Evolutionary conservation across 163 green algal genomes (phyloP), one percentile per base, ranked within the genome.

Genomic region (Volvox carteri): DNA sequence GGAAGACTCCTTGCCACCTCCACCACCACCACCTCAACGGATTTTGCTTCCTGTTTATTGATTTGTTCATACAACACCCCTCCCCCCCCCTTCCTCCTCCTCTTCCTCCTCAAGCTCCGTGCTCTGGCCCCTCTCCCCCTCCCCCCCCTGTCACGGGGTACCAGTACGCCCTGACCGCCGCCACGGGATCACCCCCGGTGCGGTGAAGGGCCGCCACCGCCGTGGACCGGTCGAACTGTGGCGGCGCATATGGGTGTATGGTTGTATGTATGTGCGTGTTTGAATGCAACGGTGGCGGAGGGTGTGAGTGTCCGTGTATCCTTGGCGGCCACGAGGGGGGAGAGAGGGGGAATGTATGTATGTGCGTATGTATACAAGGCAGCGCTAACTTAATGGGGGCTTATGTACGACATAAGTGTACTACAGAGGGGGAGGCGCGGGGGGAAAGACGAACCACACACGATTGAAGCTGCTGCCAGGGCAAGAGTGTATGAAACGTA

Each of bases 111-210:
- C 28, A n/a, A 23, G 16, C 44, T 12, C n/a, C 62, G 19, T 33
- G n/a, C 62, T 33, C 62, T 16, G 7, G n/a, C 62, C n/a, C 62
- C 28, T 44, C 62, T 42, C 8, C 62, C 6, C 30, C 62, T 74
- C 28, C n/a, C 28, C 62, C 62, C 19, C n/a, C 62, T 21, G 30
- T 16, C n/a, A 19, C 9, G 1, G 73, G 73, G 44, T 80, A 80
- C 73, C 73, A 80, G n/a, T 62, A 80, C 23, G 21, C 73, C 73
- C 81, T 50, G 33, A 87, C 81, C 42, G 67, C 81, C 0, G 81
- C 81, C 81, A 87, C 81, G 8, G 81, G 81, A 46, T 87, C 81
- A 23, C 81, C 81, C 18, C 81, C 81, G 4, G 46, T 37, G 4
- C 65, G 48, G 0, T 58, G 81, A 44, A 87, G 67, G 18, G 67